A percentile compares a stretch with the other conserved stretches of the same genome.
Conservation (phyloP, 169 alveolate species). For the Plasmodium reichenowi region DNA sequence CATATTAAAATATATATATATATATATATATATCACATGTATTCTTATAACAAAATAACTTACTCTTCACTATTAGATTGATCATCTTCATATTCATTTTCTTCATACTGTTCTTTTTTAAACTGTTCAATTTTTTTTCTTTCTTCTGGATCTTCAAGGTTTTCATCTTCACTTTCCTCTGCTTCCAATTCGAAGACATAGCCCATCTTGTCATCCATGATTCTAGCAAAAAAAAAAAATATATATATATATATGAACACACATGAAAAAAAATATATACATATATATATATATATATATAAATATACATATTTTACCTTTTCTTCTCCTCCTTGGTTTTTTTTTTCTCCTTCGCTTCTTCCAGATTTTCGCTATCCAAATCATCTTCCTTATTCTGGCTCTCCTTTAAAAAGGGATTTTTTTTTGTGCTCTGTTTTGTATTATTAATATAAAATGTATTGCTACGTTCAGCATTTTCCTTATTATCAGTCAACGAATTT, state of each 20-base stretch:
- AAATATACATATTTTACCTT: background rate
- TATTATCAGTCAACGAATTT: too few species aligned
- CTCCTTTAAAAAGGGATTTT: background rate
- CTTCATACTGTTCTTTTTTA: constrained; percentile 13
- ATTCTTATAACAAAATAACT: background rate
- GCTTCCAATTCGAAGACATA: constrained; percentile 68
- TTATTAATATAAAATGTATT: background rate
- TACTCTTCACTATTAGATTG: constrained; percentile 62
- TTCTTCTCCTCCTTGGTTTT: constrained; percentile 27
- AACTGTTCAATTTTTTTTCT: constrained; percentile 39
- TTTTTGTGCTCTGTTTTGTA: constrained; percentile 1
- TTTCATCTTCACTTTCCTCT: constrained; percentile 76
- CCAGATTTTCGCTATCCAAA: background rate
- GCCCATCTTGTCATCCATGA: constrained; percentile 22
- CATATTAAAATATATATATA: background rate
- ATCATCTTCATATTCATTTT: constrained; percentile 46
- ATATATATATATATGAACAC: background rate
- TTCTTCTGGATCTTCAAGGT: constrained; percentile 54
- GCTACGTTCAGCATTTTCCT: background rate
- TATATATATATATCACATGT: background rate
- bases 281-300: background rate
- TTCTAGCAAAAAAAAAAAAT: constrained; percentile 13
- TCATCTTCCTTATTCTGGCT: constrained; percentile 1
- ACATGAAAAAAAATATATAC: background rate
- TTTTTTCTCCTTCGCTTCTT: constrained; percentile 3